phyloP scores from a whole-genome alignment of 805 yeast species.

The Yarrowia sp. region DNA sequence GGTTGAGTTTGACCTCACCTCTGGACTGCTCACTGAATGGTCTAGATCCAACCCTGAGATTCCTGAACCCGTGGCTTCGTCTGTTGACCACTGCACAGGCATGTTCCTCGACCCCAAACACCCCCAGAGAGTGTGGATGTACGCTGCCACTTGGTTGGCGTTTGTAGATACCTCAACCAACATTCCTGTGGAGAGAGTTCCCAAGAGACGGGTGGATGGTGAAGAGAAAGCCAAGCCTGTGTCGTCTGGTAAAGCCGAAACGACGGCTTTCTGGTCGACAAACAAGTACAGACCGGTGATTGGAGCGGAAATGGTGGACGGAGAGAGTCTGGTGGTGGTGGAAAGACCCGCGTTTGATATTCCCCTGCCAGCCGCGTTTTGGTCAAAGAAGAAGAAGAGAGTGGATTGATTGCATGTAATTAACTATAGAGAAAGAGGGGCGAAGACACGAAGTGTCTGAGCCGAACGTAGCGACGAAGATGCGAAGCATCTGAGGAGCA shows the following conservation, averaged over 20 bases:
- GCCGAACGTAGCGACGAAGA: not conserved
- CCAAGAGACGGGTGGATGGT: conserved; percentile 46
- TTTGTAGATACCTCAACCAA: conserved; percentile 64
- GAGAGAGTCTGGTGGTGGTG: conserved; percentile 62
- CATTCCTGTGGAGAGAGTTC: conserved; percentile 47
- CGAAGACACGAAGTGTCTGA: too few species aligned
- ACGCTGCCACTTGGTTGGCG: conserved; percentile 80
- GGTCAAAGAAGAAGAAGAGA: conserved; percentile 38
- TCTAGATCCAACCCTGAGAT: conserved; percentile 72
- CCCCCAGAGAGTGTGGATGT: conserved; percentile 66
- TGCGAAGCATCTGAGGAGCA: not conserved
- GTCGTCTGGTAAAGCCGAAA: conserved; percentile 32
- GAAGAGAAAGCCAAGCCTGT: conserved; percentile 40
- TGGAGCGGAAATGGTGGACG: conserved; percentile 54
- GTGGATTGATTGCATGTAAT: conserved; percentile 13
- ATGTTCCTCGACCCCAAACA: conserved; percentile 49
- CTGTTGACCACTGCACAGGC: conserved; percentile 71
- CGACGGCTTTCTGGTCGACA: conserved; percentile 62
- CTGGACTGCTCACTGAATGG: conserved; percentile 62
- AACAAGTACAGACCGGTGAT: conserved; percentile 72
- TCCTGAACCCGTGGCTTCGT: conserved; percentile 59
- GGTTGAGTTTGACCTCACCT: conserved; percentile 57
- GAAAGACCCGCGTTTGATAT: conserved; percentile 69
- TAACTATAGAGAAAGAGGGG: not conserved
- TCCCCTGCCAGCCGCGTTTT: conserved; percentile 41